These are phyloP conservation scores for Cyanidiococcus yangmingshanensis DNA, from an alignment of 23 red algal species.

Conservation along the genomic window DNA sequence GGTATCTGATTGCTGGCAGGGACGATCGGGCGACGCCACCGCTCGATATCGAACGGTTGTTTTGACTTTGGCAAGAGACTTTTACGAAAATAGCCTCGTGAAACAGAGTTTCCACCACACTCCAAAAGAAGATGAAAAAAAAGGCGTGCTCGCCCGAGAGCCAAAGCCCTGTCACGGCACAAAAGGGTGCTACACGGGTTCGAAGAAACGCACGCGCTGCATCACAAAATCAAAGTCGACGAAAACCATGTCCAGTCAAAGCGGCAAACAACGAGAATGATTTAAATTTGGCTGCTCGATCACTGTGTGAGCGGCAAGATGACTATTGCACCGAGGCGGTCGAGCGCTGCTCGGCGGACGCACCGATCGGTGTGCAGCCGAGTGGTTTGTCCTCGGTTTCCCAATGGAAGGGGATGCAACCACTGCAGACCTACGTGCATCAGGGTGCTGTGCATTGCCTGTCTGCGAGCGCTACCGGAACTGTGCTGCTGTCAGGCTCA, in stretches of 20 bases:
- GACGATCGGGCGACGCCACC: no score
- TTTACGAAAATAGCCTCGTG: no score
- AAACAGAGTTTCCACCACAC: no score
- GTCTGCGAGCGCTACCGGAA: neutral
- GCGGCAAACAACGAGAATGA: neutral
- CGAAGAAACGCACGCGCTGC: no score
- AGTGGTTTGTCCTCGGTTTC: neutral
- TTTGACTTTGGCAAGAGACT: no score
- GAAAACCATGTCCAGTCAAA: neutral
- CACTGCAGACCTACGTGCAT: conserved; percentile 8
- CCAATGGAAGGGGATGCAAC: neutral
- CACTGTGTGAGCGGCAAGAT: neutral
- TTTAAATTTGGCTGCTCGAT: neutral
- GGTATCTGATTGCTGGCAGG: no score
- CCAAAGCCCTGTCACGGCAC: no score
- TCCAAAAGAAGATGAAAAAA: no score
- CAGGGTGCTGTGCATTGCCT: conserved; percentile 14
- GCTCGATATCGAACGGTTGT: no score
- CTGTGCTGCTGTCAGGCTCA: neutral
- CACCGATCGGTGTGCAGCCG: neutral
- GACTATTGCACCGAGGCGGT: neutral
- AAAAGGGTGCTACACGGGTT: no score
- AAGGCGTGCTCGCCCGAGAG: no score
- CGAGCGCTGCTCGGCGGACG: neutral
- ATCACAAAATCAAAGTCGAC: neutral